Percentiles rank a stretch among this genome's conserved stretches.
These are phyloP conservation scores for Limonium bicolor DNA, from an alignment of 148 eudicot species.

Conservation along the genomic window DNA sequence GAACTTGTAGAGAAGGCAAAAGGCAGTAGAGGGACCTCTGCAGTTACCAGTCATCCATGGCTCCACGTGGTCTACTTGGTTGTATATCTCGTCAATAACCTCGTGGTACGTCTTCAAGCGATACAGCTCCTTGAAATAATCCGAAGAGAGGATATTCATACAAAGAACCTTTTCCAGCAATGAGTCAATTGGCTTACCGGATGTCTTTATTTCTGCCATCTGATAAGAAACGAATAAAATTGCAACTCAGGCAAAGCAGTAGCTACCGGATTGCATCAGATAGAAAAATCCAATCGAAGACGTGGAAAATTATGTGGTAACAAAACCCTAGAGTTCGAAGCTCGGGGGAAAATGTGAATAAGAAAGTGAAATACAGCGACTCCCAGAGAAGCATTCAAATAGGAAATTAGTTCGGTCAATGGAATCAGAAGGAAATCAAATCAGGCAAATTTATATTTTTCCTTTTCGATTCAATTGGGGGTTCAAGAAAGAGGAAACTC, in stretches of 20 bases:
- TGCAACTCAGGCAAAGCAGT: background rate
- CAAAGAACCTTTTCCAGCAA: slow-evolving; percentile 80
- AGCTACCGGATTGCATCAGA: no score
- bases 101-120: slow-evolving; percentile 87
- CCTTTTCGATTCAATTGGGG: no score
- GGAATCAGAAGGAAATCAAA: no score
- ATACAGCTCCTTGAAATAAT: slow-evolving; percentile 87
- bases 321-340: no score
- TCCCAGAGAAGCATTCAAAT: no score
- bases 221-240: background rate
- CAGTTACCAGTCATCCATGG: slow-evolving; percentile 99
- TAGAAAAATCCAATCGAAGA: no score
- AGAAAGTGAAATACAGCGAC: no score
- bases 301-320: no score
- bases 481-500: no score
- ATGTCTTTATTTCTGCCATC: slow-evolving; percentile 61
- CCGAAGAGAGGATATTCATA: slow-evolving; percentile 95
- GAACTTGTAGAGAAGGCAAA: slow-evolving; percentile 84
- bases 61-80: slow-evolving; percentile 93
- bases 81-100: slow-evolving; percentile 90
- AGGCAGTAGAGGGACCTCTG: slow-evolving; percentile 91
- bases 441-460: no score
- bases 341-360: no score
- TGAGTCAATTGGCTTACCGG: slow-evolving; percentile 72
- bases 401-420: no score